A percentile compares a stretch with the other conserved stretches of the same genome.
phyloP scores from a whole-genome alignment of 2,329 filamentous ascomycete genomes.

The Sarocladiaceae sp. region DNA sequence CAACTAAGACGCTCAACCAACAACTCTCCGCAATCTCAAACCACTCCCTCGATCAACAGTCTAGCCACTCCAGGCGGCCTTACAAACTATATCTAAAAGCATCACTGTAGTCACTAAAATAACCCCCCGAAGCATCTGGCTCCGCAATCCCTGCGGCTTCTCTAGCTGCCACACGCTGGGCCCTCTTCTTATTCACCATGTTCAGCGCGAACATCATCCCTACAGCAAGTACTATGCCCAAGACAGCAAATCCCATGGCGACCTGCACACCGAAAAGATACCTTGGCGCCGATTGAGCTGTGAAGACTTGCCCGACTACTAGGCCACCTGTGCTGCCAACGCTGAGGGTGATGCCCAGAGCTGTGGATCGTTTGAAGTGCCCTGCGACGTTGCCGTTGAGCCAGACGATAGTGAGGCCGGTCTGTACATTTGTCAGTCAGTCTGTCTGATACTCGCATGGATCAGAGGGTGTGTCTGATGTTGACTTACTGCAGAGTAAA shows the following conservation, averaged over 20 bases:
- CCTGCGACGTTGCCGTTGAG: constrained; percentile 40
- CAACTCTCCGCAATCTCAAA: too few species aligned
- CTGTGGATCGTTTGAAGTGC: constrained; percentile 41
- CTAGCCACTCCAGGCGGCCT: too few species aligned
- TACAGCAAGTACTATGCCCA: constrained; percentile 15
- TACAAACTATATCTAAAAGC: background rate
- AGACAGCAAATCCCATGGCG: constrained; percentile 20
- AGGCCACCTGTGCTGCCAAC: constrained; percentile 45
- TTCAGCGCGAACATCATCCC: background rate
- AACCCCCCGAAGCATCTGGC: background rate
- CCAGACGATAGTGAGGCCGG: constrained; percentile 41
- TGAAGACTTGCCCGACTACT: constrained; percentile 41
- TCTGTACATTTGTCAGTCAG: too few species aligned
- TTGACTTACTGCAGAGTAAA: background rate
- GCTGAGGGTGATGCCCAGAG: constrained; percentile 40
- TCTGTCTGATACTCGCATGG: constrained; percentile 13
- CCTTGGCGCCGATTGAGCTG: constrained; percentile 19
- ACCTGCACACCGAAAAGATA: constrained; percentile 22
- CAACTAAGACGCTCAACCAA: too few species aligned
- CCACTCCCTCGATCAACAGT: too few species aligned
- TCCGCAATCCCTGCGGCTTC: background rate
- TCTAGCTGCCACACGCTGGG: background rate
- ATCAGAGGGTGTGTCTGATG: background rate
- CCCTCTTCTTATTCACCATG: background rate
- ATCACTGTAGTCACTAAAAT: background rate